Base-by-base conservation (phyloP, 1,139 yeast species). In the Yamadazyma kanchanaburiensis region DNA sequence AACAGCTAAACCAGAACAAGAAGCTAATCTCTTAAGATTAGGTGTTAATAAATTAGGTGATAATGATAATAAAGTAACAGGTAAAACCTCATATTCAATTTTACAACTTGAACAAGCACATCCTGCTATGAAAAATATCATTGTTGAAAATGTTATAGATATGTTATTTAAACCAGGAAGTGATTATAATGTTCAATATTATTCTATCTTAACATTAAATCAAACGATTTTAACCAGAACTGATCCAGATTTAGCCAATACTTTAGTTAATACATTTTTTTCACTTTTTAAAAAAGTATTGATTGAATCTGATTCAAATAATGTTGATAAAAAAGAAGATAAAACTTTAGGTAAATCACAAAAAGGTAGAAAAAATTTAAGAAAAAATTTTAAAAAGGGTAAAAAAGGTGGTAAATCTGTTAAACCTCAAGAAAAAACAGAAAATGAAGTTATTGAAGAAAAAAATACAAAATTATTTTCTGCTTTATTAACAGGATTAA, bases 31-130 rank as follows among this genome's bases (percentile, higher is more conserved):
- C 43, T 68, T 91, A 47, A 74, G 91, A 46, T 68, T 94, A 35
- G 96, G 95, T 30, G 94, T 88, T 28, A 91, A 94, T 57, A 91
- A 91, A 55, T 69, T 91, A 28, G 98, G 98, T 60, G 99, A 91
- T 52, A 71, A 74, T 28, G 96, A 91, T 44, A 83, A 85, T 42
- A 88, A 87, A 53, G 96, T 91, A 8, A 77, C 95, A 1, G 84
- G 97, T 2, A 84, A 87, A 51, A 78, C 95, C 1, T 88, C 96
- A 3, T 86, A 78, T 55, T 79, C 82, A 45, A 64, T 91, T 28
- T 69, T 89, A 39, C 82, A 84, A 46, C 63, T 89, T 30, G 86
- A 89, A 55, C 95, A 87, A 55, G 84, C 80, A 3, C 99, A 91
- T 56, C 99, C 99, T 13, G 94, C 94, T 30, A 91, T 91, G 98